Base-by-base conservation (phyloP, 306 rosid species). In the Prunus campanulata region DNA sequence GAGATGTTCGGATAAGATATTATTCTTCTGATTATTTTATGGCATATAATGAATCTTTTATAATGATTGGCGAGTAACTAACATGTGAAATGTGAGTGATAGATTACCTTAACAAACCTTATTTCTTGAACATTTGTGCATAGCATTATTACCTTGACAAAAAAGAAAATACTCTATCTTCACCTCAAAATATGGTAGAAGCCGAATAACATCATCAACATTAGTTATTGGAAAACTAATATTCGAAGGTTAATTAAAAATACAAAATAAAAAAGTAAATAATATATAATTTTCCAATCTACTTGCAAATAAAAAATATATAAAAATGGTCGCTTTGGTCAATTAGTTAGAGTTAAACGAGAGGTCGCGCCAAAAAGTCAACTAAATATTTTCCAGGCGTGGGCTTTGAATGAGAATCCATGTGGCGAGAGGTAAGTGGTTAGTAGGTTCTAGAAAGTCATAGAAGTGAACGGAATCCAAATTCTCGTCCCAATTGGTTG, bases 371-470 rank as follows among this genome's bases (percentile, higher is more conserved):
- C 29, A 11, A 32, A 71, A 71, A 52, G 7, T 22, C 16, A 10
- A 54, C 32, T 19, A 39, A 30, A 55, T 1, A 27, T 60, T 55
- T 2, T 42, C 4, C 9, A 1, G 9, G 0, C 27, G 50, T 65
- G 50, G 70, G 25, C 16, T 16, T 9, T 65, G 68, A 16, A 65
- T 32, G 70, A 2, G 8, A 10, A 1, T 46, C 62, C 35, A 67
- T 30, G 64, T 70, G 39, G 8, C 3, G 0, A 46, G 5, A 25
- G 4, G 32, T 2, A 5, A 69, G 11, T 74, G 91, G 85, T 9
- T 3, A 2, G 93, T 72, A 86, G 74, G 72, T 85, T 93, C 96
- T 86, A 81, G 91, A 93, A 86, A 68, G 90, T 35, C 77, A 14
- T 63, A n/a, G 90, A 74, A 35, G 63, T 61, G 29, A 15, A 20